Evolutionary conservation across 2,329 filamentous ascomycete species (phyloP).

Genomic region (Cladosporium oxysporum): DNA sequence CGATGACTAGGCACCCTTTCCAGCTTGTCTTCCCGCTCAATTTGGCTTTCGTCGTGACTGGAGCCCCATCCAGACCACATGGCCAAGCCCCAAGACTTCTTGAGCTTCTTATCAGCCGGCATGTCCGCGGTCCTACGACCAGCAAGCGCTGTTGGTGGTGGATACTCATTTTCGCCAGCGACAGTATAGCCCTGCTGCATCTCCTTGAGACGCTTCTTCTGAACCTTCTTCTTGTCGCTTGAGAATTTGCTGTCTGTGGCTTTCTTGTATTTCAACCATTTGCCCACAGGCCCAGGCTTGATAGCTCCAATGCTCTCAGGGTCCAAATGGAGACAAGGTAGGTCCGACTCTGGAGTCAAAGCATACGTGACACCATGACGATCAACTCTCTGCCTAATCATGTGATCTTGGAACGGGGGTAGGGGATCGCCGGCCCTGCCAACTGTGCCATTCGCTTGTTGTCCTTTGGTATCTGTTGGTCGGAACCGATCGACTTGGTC

Average conservation of each 20-base stretch:
- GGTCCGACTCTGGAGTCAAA: slow-evolving; percentile 63
- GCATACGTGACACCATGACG: slow-evolving; percentile 73
- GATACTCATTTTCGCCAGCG: slow-evolving; percentile 70
- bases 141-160: slow-evolving; percentile 77
- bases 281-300: slow-evolving; percentile 75
- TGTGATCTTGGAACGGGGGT: slow-evolving; percentile 76
- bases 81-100: slow-evolving; percentile 68
- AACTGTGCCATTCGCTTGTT: slow-evolving; percentile 49
- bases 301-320: slow-evolving; percentile 71
- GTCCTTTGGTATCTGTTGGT: slow-evolving; percentile 26
- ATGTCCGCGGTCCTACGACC: slow-evolving; percentile 46
- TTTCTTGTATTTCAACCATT: slow-evolving; percentile 76
- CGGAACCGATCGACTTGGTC: slow-evolving; percentile 17
- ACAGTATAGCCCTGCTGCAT: slow-evolving; percentile 70
- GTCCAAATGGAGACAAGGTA: slow-evolving; percentile 67
- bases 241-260: slow-evolving; percentile 74
- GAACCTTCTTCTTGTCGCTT: slow-evolving; percentile 68
- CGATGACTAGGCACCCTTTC: slow-evolving; percentile 11
- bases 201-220: slow-evolving; percentile 72
- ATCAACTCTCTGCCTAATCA: slow-evolving; percentile 88
- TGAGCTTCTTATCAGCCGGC: slow-evolving; percentile 49
- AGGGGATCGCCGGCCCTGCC: slow-evolving; percentile 86
- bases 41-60: slow-evolving; percentile 78
- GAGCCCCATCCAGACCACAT: slow-evolving; percentile 88
- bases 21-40: slow-evolving; percentile 59